Base-by-base conservation (phyloP, 805 yeast species). In the Starmerella etchellsii region DNA sequence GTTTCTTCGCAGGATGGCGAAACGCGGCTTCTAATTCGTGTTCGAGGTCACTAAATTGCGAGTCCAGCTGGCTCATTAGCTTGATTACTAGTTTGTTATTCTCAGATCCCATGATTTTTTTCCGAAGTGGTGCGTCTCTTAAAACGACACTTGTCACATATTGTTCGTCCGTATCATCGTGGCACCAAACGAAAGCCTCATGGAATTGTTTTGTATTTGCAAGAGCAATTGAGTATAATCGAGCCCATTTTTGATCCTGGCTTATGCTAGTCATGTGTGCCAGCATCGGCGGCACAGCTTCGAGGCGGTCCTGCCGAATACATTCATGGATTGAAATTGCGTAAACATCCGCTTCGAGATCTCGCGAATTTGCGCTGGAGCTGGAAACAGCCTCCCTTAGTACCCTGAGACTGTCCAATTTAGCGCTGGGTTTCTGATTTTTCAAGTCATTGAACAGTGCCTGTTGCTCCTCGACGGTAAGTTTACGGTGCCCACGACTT, bases 381-480 rank as follows among this genome's bases (percentile, higher is more conserved):
- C 45, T 41, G 5, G 21, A 26, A 16, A 38, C 24, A 2, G 47
- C 39, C 31, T 47, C 51, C 5, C 51, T 37, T 2, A 47, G 41
- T 3, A 40, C 28, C 4, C 50, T 42, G 1, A 47, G 37, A 6
- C 18, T 26, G 9, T 28, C 27, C 1, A 47, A 41, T 31, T 41
- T 13, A 16, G 27, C n/a, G 2, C 8, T 20, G 1, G 41, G 29
- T 4, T 27, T 11, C 21, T 36, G 35, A 15, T 9, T 14, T 9
- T 23, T 2, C 26, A 47, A 25, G 3, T 27, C 27, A 2, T 16
- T 34, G 21, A 36, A 35, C 16, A 46, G 42, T 7, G 14, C 22
- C 18, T 29, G n/a, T 31, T 46, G 49, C 23, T 47, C 51, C 1
- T 10, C 18, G 3, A 16, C 2, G 4, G 37, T 31, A 15, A 47